Conservation (phyloP, 345 rosid genomes). For the Pugionium dolabratum region DNA sequence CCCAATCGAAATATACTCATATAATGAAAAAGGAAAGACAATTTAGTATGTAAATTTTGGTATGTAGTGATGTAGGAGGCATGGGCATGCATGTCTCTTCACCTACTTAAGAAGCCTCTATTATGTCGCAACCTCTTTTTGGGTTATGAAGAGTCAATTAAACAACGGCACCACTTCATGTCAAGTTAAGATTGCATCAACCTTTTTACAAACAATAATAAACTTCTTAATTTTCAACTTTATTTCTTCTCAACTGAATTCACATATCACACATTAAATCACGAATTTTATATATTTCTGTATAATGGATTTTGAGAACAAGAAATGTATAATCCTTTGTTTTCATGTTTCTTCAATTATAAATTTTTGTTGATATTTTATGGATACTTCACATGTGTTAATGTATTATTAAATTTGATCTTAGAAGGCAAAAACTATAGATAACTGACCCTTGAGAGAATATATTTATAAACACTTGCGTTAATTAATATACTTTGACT, state of each 20-base stretch:
- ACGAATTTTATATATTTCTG: not conserved
- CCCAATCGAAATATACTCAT: too few species aligned
- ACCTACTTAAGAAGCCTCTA: constrained; percentile 34
- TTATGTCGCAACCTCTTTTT: constrained; percentile 34
- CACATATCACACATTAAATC: constrained; percentile 4
- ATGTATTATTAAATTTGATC: not conserved
- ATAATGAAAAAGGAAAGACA: not conserved
- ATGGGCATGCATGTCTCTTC: constrained; percentile 40
- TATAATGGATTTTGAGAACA: not conserved
- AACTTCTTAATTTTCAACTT: constrained; percentile 5
- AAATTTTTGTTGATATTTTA: not conserved
- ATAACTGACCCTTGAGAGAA: constrained; percentile 6
- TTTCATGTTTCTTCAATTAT: not conserved
- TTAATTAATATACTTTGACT: constrained; percentile 14
- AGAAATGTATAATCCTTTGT: not conserved
- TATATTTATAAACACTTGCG: constrained; percentile 1
- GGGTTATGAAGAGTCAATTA: constrained; percentile 34
- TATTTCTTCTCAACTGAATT: constrained; percentile 1
- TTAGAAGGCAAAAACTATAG: not conserved
- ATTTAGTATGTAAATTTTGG: constrained; percentile 29
- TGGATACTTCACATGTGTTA: not conserved
- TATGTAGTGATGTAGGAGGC: constrained; percentile 33
- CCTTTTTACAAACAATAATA: constrained; percentile 2
- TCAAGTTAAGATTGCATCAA: constrained; percentile 17
- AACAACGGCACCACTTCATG: constrained; percentile 25